These are phyloP conservation scores for Ogataea allantospora DNA, from an alignment of 805 yeast genomes.

Conservation along the genomic window DNA sequence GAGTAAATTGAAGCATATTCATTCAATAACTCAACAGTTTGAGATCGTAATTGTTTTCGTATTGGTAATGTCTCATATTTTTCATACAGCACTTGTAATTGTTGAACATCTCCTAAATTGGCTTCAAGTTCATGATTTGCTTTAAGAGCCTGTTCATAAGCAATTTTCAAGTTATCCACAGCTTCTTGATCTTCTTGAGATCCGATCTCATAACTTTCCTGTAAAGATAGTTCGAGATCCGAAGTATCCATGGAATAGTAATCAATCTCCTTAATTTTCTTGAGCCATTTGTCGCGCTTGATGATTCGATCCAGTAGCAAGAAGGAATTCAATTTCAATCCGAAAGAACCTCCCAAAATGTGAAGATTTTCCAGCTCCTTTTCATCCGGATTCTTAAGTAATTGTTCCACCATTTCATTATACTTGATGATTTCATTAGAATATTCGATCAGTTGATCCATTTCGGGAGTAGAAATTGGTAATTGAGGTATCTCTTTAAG, in stretches of 20 bases:
- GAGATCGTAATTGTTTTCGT: slow-evolving; percentile 23
- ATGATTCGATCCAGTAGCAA: slow-evolving; percentile 40
- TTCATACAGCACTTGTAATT: slow-evolving; percentile 12
- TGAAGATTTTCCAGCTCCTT: slow-evolving; percentile 46
- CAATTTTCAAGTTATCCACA: slow-evolving; percentile 11
- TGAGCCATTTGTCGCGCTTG: slow-evolving; percentile 40
- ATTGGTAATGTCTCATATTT: slow-evolving; percentile 19
- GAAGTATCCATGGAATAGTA: slow-evolving; percentile 26
- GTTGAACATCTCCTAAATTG: slow-evolving; percentile 3
- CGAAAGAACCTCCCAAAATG: slow-evolving; percentile 58
- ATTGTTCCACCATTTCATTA: slow-evolving; percentile 43
- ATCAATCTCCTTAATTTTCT: slow-evolving; percentile 23
- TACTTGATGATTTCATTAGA: slow-evolving; percentile 51
- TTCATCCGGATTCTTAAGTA: slow-evolving; percentile 40
- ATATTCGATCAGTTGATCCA: slow-evolving; percentile 56
- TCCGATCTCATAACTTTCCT: slow-evolving; percentile 24
- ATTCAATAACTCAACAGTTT: slow-evolving; percentile 71
- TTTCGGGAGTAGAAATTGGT: slow-evolving; percentile 55
- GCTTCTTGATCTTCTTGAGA: slow-evolving; percentile 17
- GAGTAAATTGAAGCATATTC: slow-evolving; percentile 64
- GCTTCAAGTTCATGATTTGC: slow-evolving; percentile 15
- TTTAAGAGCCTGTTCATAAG: slow-evolving; percentile 14
- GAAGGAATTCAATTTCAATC: slow-evolving; percentile 51
- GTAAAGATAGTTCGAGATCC: slow-evolving; percentile 20
- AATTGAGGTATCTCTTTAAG: slow-evolving; percentile 47